Base-by-base conservation (phyloP, 805 yeast genomes). In the Zygoascus ofunaensis region DNA sequence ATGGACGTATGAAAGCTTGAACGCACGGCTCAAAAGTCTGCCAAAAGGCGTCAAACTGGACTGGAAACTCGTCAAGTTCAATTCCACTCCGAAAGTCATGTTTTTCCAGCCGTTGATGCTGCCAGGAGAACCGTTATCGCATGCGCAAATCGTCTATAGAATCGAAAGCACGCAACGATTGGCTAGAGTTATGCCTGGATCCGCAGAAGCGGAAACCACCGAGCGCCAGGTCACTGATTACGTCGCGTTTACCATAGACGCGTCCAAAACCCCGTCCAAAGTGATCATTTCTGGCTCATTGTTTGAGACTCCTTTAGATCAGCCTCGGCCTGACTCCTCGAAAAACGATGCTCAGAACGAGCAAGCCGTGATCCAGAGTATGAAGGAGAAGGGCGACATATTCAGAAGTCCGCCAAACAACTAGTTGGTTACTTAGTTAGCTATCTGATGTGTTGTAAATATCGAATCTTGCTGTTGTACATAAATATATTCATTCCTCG, bases 51-150 rank as follows among this genome's bases (percentile, higher is more conserved):
- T 76, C 34, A 70, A 72, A 39, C 65, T 86, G 49, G 79, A 76
- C 44, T 89, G 97, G 96, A 80, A 83, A 55, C 68, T 89, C 42
- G 65, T 79, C 22, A 77, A 80, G 53, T 78, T 87, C 55, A 81
- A 77, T 53, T 65, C 70, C 26, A 72, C 76, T 39, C 97, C 97
- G 21, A 82, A 80, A 59, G 69, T 87, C 26, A 71, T 84, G 39
- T 71, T 80, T 2, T 76, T 89, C 55, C 80, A 81, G 51, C 79
- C 83, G 1, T 67, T 82, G 54, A 78, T 83, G 59, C 54, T 74
- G 44, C 79, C 80, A 3, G 76, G 76, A 17, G 64, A 64, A 45
- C 77, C 79, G 0, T 59, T 76, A 15, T 74, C 71, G 47, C 72
- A 71, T 43, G 72, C 79, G 41, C 85, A 80, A 62, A 63, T 79